Base-by-base conservation (phyloP, 2,329 filamentous ascomycete genomes). In the Ceratocystis harringtonii region DNA sequence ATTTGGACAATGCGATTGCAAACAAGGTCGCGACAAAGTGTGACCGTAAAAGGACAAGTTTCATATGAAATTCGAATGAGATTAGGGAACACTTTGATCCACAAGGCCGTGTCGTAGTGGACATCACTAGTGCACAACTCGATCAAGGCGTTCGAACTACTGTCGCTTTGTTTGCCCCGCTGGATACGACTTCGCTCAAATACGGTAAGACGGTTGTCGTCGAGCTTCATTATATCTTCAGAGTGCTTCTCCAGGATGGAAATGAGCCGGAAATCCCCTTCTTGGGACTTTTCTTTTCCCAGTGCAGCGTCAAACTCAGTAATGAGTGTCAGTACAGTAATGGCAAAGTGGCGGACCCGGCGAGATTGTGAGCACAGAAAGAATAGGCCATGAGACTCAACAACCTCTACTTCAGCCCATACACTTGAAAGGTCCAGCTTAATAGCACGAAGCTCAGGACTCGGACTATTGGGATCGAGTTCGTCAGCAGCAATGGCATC, bases 11-110 rank as follows among this genome's bases (percentile, higher is more conserved):
- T 86, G 66, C 94, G 85, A 69, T 92, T 91, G 75, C 92, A 97
- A 55, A 99, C 89, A 66, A 96, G 84, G 72, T 97, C 92, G 67
- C 95, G 84, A 30, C 90, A 91, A 61, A 97, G 84, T 0, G 90
- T 92, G 43, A 97, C 89, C 1, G 92, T 91, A 71, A 95, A 92
- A 0, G 90, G 89, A 71, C 92, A 99, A 67, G 88, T 88, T 69
- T 96, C 90, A 71, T 90, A 95, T 67, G 91, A 90, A 69, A 95
- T 87, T 10, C 90, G 85, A 66, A 99, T 89, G 41, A 99, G 81
- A 71, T 96, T 97, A 2, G 94, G 95, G 71, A 99, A 99, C 19
- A 97, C 87, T 72, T 97, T 99, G 76, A 94, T 95, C 94, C 94
- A 99, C 12, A 99, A 77, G 0, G 92, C 95, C 2, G 90, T 87